These are phyloP conservation scores for Fusarium paranaense DNA, from an alignment of 2,329 filamentous ascomycete genomes.

Conservation along the genomic window DNA sequence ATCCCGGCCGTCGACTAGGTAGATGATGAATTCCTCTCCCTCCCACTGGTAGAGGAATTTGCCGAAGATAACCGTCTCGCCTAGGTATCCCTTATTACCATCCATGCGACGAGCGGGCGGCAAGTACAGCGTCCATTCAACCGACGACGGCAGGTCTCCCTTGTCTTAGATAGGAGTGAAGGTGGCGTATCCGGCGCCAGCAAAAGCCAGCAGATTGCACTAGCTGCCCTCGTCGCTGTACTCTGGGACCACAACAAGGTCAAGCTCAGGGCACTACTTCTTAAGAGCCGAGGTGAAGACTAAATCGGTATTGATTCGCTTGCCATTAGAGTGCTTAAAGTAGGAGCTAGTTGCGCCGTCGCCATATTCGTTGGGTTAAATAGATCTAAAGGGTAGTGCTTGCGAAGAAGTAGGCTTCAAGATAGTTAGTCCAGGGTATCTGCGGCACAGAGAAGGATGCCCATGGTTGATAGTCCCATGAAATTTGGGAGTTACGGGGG, in stretches of 20 bases:
- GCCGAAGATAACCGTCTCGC: constrained; percentile 49
- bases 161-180: constrained; percentile 46
- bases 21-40: constrained; percentile 57
- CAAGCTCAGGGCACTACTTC: constrained; percentile 56
- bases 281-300: constrained; percentile 55
- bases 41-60: constrained; percentile 59
- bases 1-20: constrained; percentile 56
- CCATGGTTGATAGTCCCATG: background rate
- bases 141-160: constrained; percentile 48
- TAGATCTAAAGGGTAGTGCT: background rate
- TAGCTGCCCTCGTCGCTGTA: constrained; percentile 31
- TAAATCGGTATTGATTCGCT: constrained; percentile 57
- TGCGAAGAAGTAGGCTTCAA: background rate
- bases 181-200: constrained; percentile 53
- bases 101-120: constrained; percentile 56
- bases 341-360: constrained; percentile 6
- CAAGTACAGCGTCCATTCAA: constrained; percentile 54
- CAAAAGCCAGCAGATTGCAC: constrained; percentile 56
- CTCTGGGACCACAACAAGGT: constrained; percentile 53
- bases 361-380: background rate
- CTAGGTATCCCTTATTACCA: constrained; percentile 51
- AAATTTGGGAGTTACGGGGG: background rate
- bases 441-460: background rate
- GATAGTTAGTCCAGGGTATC: background rate
- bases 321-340: constrained; percentile 55